These are phyloP conservation scores for Tetrapisispora namnaoensis DNA, from an alignment of 805 yeast species.

Conservation along the genomic window DNA sequence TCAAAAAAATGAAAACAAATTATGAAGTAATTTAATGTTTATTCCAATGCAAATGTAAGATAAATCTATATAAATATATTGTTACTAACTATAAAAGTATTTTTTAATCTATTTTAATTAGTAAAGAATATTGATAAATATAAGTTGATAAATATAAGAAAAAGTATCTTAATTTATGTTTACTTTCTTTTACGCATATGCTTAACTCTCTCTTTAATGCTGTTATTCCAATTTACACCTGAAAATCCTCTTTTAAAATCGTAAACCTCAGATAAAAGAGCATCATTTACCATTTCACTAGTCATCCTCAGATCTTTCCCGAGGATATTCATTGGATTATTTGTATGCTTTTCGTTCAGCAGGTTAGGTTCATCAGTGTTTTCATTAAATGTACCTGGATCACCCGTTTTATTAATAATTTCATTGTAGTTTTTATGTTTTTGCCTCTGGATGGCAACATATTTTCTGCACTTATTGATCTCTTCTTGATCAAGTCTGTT, in stretches of 20 bases:
- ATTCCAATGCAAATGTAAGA: background rate
- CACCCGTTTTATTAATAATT: conserved; percentile 2
- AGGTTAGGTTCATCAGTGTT: background rate
- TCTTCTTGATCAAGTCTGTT: conserved; percentile 78
- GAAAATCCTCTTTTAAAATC: conserved; percentile 35
- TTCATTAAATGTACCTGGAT: background rate
- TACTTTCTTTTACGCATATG: conserved; percentile 28
- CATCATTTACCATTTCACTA: conserved; percentile 24
- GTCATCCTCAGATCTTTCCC: conserved; percentile 8
- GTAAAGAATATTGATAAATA: background rate
- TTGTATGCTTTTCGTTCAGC: background rate
- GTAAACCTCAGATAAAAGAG: conserved; percentile 33
- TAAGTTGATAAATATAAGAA: background rate
- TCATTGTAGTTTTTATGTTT: conserved; percentile 26
- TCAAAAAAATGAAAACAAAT: conserved; percentile 32
- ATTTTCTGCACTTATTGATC: conserved; percentile 64
- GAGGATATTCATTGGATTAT: background rate
- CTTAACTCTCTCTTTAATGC: conserved; percentile 45
- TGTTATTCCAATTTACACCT: conserved; percentile 57
- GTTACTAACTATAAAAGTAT: background rate
- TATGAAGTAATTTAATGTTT: conserved; percentile 30
- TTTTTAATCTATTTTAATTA: too few species aligned
- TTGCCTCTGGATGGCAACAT: conserved; percentile 56
- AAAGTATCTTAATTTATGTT: too few species aligned
- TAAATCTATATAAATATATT: background rate